These are phyloP conservation scores for Musa troglodytarum DNA, from an alignment of 176 grass and related monocot genomes.

Conservation along the genomic window DNA sequence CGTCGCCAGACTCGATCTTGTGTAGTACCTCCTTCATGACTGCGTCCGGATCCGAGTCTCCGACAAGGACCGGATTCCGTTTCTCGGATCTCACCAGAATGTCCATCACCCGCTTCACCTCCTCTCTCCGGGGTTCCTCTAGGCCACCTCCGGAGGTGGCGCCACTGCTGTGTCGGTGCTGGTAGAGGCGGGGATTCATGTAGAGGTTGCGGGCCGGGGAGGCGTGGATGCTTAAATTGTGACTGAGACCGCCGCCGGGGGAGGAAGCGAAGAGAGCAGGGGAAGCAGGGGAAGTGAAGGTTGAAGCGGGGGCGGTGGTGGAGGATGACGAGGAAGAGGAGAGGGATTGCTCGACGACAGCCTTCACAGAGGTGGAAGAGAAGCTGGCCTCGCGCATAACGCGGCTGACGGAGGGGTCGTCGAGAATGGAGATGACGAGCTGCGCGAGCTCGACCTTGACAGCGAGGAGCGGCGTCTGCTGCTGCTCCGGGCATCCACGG, in stretches of 20 bases:
- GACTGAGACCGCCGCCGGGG: not conserved
- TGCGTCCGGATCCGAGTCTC: conserved; percentile 5
- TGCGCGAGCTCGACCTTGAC: conserved; percentile 91
- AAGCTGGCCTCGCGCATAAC: conserved; percentile 96
- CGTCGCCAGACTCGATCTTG: conserved; percentile 12
- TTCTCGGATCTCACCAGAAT: conserved; percentile 13
- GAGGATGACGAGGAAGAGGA: conserved; percentile 30
- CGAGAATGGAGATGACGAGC: conserved; percentile 76
- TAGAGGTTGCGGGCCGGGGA: conserved; percentile 7
- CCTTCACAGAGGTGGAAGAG: conserved; percentile 62
- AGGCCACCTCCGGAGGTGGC: not conserved
- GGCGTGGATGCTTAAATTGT: not conserved
- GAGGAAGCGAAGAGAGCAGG: not conserved
- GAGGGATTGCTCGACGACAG: conserved; percentile 62
- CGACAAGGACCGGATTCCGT: conserved; percentile 14
- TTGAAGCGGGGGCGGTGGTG: not conserved
- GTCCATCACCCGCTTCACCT: conserved; percentile 7
- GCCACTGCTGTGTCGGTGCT: not conserved
- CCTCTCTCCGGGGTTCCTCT: not conserved
- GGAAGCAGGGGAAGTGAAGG: not conserved
- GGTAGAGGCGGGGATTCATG: conserved; percentile 15
- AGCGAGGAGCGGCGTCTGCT: conserved; percentile 69
- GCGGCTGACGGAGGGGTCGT: conserved; percentile 85
- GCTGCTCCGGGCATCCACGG: conserved; percentile 50
- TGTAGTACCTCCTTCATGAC: conserved; percentile 4